Percentiles rank a stretch among this genome's conserved stretches.
Evolutionary conservation across 2,329 filamentous ascomycete species (phyloP).

Genomic region (Verticillium dahliae): DNA sequence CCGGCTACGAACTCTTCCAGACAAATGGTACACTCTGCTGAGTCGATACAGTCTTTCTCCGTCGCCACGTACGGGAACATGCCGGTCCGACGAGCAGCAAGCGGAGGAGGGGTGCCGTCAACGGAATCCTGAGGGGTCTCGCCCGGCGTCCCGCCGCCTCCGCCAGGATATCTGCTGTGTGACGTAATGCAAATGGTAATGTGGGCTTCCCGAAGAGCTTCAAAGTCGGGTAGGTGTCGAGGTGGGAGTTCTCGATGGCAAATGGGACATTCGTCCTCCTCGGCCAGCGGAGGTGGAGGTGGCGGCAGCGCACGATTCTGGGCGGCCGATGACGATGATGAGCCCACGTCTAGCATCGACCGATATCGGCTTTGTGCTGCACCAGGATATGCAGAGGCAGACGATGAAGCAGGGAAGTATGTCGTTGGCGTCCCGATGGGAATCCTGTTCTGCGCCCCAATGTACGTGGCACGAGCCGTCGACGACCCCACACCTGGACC

Average conservation of each 20-base stretch:
- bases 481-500: slow-evolving; percentile 13
- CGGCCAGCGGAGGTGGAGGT: slow-evolving; percentile 46
- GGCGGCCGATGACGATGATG: slow-evolving; percentile 26
- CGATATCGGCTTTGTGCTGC: slow-evolving; percentile 14
- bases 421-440: slow-evolving; percentile 30
- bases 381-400: slow-evolving; percentile 13
- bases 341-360: slow-evolving; percentile 24
- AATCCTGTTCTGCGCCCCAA: slow-evolving; percentile 30
- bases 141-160: slow-evolving; percentile 14
- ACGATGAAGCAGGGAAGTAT: slow-evolving; percentile 21
- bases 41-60: slow-evolving; percentile 63
- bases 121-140: slow-evolving; percentile 3
- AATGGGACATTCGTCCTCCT: slow-evolving; percentile 75
- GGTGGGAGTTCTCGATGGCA: slow-evolving; percentile 67
- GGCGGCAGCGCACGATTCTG: slow-evolving; percentile 31
- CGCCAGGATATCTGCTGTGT: slow-evolving; percentile 43
- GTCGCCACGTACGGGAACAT: slow-evolving; percentile 60
- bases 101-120: slow-evolving; percentile 20
- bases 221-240: slow-evolving; percentile 43
- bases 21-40: slow-evolving; percentile 62
- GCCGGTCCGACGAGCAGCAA: slow-evolving; percentile 42
- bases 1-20: slow-evolving; percentile 60
- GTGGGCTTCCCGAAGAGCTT: slow-evolving; percentile 49
- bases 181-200: slow-evolving; percentile 50
- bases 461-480: slow-evolving; percentile 21